These are phyloP conservation scores for Populus davidiana DNA, from an alignment of 345 rosid species.

Conservation along the genomic window DNA sequence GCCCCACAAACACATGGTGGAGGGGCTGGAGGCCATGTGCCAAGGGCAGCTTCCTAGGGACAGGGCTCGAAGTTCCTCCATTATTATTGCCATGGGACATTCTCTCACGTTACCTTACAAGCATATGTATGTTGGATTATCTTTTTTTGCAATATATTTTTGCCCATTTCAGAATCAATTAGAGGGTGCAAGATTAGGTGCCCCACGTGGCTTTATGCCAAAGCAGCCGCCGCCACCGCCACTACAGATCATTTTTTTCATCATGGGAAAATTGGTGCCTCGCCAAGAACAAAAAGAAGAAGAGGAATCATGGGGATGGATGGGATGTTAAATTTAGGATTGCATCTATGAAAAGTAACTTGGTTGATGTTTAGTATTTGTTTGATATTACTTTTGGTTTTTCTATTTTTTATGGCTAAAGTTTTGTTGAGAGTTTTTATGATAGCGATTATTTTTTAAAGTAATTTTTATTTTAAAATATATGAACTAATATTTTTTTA, in stretches of 20 bases:
- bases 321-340: neutral
- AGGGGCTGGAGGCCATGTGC: constrained; percentile 57
- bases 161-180: constrained; percentile 1
- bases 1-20: constrained; percentile 21
- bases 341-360: neutral
- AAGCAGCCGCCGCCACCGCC: constrained; percentile 22
- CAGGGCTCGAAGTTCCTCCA: neutral
- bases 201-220: constrained; percentile 41
- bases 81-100: constrained; percentile 24
- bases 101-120: constrained; percentile 8
- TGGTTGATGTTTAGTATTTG: neutral
- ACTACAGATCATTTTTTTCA: constrained; percentile 24
- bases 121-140: neutral
- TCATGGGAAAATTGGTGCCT: neutral
- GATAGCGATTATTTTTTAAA: fast-evolving
- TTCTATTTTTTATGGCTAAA: neutral
- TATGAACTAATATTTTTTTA: fast-evolving
- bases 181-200: constrained; percentile 17
- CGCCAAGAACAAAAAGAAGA: neutral
- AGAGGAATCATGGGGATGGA: neutral
- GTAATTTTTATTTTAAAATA: fast-evolving
- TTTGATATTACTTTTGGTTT: neutral
- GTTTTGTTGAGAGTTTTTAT: too few species aligned
- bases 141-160: constrained; percentile 16
- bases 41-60: constrained; percentile 10